These are phyloP conservation scores for Dactylellina drechsleri DNA, from an alignment of 2,329 filamentous ascomycete species.

Conservation along the genomic window DNA sequence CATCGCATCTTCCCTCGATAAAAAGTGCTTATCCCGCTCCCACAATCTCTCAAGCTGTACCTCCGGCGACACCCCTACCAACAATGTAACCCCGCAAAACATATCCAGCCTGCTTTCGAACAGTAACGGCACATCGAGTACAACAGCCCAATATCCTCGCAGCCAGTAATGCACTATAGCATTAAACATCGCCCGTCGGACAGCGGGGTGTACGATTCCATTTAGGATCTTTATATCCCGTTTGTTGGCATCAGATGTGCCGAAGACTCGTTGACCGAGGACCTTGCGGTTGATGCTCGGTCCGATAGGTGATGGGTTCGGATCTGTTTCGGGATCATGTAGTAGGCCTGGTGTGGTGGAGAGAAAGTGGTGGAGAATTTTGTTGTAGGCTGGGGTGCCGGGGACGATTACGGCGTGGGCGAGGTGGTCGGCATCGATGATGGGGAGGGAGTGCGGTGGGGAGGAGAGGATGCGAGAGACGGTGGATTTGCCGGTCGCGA, in stretches of 20 bases:
- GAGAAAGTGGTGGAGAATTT: constrained; percentile 83
- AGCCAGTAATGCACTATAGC: constrained; percentile 78
- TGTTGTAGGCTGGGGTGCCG: constrained; percentile 82
- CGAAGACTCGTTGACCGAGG: constrained; percentile 86
- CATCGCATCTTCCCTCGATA: constrained; percentile 85
- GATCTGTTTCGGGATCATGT: constrained; percentile 61
- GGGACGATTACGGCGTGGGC: constrained; percentile 95
- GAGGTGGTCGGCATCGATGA: constrained; percentile 93
- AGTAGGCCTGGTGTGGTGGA: constrained; percentile 87
- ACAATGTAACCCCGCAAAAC: constrained; percentile 84
- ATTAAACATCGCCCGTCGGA: constrained; percentile 82
- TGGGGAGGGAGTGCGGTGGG: constrained; percentile 83
- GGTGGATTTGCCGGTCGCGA: constrained; percentile 97
- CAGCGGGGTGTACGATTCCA: constrained; percentile 89
- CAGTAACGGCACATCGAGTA: constrained; percentile 89
- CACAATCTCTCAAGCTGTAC: constrained; percentile 84
- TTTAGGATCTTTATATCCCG: constrained; percentile 82
- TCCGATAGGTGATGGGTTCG: constrained; percentile 60
- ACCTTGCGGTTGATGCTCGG: constrained; percentile 79
- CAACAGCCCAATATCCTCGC: constrained; percentile 82
- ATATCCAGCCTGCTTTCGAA: constrained; percentile 89
- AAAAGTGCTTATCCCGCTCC: constrained; percentile 77
- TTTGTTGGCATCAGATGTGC: constrained; percentile 74
- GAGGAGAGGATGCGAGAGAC: constrained; percentile 83
- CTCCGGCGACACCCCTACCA: constrained; percentile 82